Evolutionary conservation across 805 yeast species (phyloP).

Genomic region (Saccharomycopsis selenospora): DNA sequence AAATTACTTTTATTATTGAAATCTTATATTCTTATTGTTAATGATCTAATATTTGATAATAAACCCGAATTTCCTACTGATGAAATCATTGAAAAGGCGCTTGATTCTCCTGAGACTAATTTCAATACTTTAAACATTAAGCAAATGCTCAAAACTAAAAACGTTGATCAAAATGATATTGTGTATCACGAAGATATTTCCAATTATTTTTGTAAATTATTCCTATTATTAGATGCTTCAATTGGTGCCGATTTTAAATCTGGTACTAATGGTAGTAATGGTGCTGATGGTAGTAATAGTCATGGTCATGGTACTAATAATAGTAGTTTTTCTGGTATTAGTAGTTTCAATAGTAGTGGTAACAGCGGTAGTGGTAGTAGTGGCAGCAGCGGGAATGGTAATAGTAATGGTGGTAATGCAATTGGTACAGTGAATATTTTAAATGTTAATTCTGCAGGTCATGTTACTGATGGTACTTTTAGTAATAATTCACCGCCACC

Average conservation of each 20-base stretch:
- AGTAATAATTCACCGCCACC: background rate
- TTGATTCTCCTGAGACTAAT: constrained; percentile 5
- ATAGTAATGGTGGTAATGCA: background rate
- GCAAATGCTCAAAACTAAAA: constrained; percentile 11
- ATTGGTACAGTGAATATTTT: background rate
- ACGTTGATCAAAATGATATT: constrained; percentile 16
- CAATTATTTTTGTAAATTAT: constrained; percentile 44
- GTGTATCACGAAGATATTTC: constrained; percentile 65
- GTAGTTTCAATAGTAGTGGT: constrained; percentile 3
- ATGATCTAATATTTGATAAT: constrained; percentile 48
- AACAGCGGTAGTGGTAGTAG: background rate
- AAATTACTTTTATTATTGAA: constrained; percentile 60
- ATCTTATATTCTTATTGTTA: constrained; percentile 64
- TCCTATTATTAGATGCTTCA: constrained; percentile 53
- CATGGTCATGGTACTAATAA: constrained; percentile 21
- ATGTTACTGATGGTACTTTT: background rate
- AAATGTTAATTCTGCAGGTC: background rate
- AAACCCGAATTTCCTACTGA: constrained; percentile 72
- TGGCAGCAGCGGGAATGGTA: background rate
- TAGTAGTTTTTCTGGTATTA: constrained; percentile 5
- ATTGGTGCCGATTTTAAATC: constrained; percentile 41
- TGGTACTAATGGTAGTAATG: constrained; percentile 30
- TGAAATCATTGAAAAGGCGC: constrained; percentile 29
- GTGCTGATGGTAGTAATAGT: constrained; percentile 26
- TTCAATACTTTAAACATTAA: constrained; percentile 15